phyloP scores from a whole-genome alignment of 108 stramenopile genomes.

The Epipyxis sp. region DNA sequence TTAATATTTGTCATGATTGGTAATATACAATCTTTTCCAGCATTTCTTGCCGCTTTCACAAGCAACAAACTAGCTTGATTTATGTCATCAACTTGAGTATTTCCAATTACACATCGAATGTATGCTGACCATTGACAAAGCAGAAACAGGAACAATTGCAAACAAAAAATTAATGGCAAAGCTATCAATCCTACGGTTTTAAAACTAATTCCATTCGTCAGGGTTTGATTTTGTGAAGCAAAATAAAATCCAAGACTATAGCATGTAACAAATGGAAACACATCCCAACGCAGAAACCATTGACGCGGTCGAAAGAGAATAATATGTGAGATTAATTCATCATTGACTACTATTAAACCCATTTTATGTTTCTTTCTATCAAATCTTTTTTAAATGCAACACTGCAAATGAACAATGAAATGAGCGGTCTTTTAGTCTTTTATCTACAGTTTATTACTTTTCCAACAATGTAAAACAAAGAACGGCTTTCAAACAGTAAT shows the following conservation, averaged over 20 bases:
- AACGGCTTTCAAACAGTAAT: too few relatives aligned
- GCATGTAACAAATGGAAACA: neutral
- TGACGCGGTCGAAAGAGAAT: neutral
- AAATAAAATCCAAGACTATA: slow-evolving; percentile 2
- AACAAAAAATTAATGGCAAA: slow-evolving; percentile 34
- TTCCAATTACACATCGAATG: slow-evolving; percentile 43
- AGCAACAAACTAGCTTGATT: slow-evolving; percentile 7
- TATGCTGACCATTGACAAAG: slow-evolving; percentile 45
- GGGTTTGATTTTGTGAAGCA: neutral
- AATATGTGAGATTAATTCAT: neutral
- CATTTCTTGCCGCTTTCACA: neutral
- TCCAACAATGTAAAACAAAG: too few relatives aligned
- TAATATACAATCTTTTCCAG: slow-evolving; percentile 28
- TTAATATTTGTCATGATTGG: slow-evolving; percentile 27
- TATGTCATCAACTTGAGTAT: slow-evolving; percentile 25
- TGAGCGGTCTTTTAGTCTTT: too few relatives aligned
- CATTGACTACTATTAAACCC: neutral
- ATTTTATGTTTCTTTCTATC: too few relatives aligned
- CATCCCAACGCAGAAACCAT: slow-evolving; percentile 10
- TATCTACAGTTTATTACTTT: too few relatives aligned
- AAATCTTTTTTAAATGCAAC: too few relatives aligned
- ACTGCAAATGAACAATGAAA: too few relatives aligned
- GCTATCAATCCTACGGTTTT: slow-evolving; percentile 15
- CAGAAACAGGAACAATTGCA: slow-evolving; percentile 47
- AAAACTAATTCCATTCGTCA: neutral